These are phyloP conservation scores for Acanthamoeba quina DNA, from an alignment of 208 protist species.

Conservation along the genomic window DNA sequence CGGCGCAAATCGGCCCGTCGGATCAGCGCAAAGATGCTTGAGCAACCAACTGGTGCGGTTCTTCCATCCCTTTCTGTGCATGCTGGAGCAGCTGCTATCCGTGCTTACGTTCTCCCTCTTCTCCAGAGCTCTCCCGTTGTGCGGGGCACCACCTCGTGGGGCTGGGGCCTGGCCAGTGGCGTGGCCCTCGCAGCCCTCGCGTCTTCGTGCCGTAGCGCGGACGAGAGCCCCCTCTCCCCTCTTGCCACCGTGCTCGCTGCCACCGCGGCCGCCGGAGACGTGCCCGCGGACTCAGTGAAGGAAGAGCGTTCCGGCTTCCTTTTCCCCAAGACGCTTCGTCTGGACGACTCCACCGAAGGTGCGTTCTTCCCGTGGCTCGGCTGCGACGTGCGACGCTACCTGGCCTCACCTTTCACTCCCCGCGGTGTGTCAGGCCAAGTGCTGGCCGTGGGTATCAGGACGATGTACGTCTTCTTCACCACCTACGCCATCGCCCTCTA, in stretches of 20 bases:
- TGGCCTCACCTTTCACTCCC: not conserved
- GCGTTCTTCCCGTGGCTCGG: not conserved
- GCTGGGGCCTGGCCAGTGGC: not conserved
- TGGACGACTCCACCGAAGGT: constrained; percentile 4
- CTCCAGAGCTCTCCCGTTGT: not conserved
- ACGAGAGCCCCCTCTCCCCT: not conserved
- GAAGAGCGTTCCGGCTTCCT: constrained; percentile 38
- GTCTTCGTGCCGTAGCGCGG: not conserved
- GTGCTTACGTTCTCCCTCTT: not conserved
- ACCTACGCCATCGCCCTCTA: constrained; percentile 68
- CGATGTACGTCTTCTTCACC: constrained; percentile 66
- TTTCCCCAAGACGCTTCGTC: constrained; percentile 43
- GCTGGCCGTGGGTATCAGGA: constrained; percentile 32
- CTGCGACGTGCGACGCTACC: not conserved
- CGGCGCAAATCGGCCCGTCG: not conserved
- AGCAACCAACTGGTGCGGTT: not conserved
- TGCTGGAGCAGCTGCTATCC: no score
- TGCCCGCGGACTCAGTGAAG: not conserved
- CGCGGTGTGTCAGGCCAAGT: not conserved
- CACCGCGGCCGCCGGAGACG: not conserved
- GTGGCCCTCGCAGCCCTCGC: not conserved
- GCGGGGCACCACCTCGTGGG: not conserved
- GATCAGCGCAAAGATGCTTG: not conserved
- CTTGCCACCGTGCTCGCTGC: not conserved
- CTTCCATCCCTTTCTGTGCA: no score